These are phyloP conservation scores for Auriscalpium microsporum DNA, from an alignment of 768 basidiomycete species.

Conservation along the genomic window DNA sequence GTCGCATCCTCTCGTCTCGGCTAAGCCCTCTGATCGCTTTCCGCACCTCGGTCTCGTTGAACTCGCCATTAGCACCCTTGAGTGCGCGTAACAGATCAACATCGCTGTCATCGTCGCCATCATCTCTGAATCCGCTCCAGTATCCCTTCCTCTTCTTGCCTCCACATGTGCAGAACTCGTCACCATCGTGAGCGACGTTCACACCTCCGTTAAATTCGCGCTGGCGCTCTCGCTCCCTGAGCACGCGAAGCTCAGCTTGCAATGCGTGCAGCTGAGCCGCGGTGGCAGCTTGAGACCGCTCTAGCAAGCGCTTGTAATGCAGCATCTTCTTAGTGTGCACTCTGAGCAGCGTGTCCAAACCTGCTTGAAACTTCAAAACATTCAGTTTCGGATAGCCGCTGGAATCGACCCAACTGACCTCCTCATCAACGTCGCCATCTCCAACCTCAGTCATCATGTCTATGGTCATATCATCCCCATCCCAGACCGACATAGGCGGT, in stretches of 20 bases:
- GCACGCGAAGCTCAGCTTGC: constrained; percentile 68
- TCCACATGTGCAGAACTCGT: constrained; percentile 44
- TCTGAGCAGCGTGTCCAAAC: constrained; percentile 31
- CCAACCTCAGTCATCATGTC: constrained; percentile 57
- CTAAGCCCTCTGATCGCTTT: constrained; percentile 52
- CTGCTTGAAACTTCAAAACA: constrained; percentile 33
- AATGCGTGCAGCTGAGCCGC: constrained; percentile 81
- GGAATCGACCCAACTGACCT: constrained; percentile 30
- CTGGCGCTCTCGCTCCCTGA: constrained; percentile 38
- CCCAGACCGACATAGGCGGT: constrained; percentile 33
- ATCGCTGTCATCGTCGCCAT: constrained; percentile 36
- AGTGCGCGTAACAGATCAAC: constrained; percentile 43
- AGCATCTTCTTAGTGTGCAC: constrained; percentile 50
- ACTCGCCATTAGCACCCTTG: constrained; percentile 41
- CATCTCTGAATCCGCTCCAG: constrained; percentile 62
- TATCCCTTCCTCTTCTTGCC: constrained; percentile 56
- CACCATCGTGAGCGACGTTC: constrained; percentile 13
- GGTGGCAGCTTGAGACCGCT: constrained; percentile 68
- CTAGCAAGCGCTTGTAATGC: constrained; percentile 71
- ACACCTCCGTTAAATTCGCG: constrained; percentile 17
- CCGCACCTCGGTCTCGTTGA: constrained; percentile 64
- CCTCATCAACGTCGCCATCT: constrained; percentile 65
- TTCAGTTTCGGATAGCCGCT: background rate
- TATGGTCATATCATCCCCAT: constrained; percentile 52
- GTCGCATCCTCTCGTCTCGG: constrained; percentile 61